Evolutionary conservation across 768 basidiomycete species (phyloP), one percentile per base, ranked within the genome.

Genomic region (Mycena belliarum): DNA sequence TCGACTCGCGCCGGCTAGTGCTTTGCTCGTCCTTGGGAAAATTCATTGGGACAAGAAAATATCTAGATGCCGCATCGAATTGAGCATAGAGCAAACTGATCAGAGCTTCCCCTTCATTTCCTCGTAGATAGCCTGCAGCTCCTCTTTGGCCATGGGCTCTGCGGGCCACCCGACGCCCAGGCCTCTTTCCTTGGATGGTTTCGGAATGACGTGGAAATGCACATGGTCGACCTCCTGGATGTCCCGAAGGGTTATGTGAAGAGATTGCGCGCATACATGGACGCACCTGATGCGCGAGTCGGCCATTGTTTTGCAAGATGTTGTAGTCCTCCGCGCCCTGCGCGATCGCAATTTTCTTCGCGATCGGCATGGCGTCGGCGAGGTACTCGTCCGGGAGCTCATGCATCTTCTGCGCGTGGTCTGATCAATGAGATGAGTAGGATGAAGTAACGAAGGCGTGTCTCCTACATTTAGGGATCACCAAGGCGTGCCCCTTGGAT

Each of bases 201-300:
- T 98, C 4, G 95, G 95, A 60, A 98, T 95, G 64, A 98, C 80
- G 66, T 98, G 94, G 75, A 94, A 94, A 70, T 96, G 93, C 15
- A 94, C 93, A 65, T 96, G 94, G 52, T 86, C 82, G 25, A 96
- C 93, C 49, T 82, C 76, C 85, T 88, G 47, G 55, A 16, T 53
- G 47, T 21, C 57, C 15, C 16, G 0, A 11, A 16, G 40, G 21
- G 20, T 21, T 1, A 11, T 7, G 21, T 41, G 20, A 7, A 5
- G 24, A 49, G 32, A 24, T 8, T 29, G 9, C 15, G 25, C 49
- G 38, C 18, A 28, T 45, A 4, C 21, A 42, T 26, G 25, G 24
- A 62, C 65, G 38, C 50, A 82, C 82, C 75, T 84, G 86, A 67
- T 82, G 86, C 52, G 82, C 88, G 64, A 80, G 71, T 23, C 71